phyloP scores from a whole-genome alignment of 441 rosid species.

The Gossypium davidsonii region DNA sequence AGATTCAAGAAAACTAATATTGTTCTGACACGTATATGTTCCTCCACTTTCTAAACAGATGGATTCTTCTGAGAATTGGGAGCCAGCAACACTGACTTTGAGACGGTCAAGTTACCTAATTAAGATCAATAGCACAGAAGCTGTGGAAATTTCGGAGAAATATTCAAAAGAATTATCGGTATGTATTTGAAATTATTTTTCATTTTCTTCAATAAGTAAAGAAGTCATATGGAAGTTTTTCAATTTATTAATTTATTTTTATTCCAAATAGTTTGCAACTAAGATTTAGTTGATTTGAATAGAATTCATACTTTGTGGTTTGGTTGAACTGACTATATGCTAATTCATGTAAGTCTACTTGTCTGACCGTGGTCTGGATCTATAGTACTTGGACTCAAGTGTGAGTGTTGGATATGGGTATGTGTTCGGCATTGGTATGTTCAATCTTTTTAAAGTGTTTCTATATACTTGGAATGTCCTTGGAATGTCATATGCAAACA shows the following conservation, averaged over 20 bases:
- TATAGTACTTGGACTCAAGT: background rate
- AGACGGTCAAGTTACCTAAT: slow-evolving; percentile 61
- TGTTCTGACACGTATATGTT: background rate
- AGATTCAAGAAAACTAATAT: background rate
- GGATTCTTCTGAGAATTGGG: slow-evolving; percentile 80
- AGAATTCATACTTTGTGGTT: slow-evolving; percentile 2
- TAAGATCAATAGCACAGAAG: slow-evolving; percentile 41
- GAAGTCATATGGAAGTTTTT: background rate
- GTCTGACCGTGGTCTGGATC: background rate
- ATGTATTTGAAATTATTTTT: slow-evolving; percentile 20
- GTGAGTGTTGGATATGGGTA: background rate
- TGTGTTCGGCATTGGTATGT: background rate
- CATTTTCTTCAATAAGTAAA: slow-evolving; percentile 1
- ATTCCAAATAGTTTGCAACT: background rate
- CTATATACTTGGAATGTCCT: background rate
- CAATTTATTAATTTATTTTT: background rate
- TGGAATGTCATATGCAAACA: background rate
- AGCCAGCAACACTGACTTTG: slow-evolving; percentile 49
- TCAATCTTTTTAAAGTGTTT: background rate
- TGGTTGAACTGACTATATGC: background rate
- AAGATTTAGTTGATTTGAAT: background rate
- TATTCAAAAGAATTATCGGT: slow-evolving; percentile 62
- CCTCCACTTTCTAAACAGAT: slow-evolving; percentile 30
- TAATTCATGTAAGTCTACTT: background rate
- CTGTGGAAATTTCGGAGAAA: slow-evolving; percentile 47